Base-by-base conservation (phyloP, 73 alveolate species). In the Paramecium octaurelia region DNA sequence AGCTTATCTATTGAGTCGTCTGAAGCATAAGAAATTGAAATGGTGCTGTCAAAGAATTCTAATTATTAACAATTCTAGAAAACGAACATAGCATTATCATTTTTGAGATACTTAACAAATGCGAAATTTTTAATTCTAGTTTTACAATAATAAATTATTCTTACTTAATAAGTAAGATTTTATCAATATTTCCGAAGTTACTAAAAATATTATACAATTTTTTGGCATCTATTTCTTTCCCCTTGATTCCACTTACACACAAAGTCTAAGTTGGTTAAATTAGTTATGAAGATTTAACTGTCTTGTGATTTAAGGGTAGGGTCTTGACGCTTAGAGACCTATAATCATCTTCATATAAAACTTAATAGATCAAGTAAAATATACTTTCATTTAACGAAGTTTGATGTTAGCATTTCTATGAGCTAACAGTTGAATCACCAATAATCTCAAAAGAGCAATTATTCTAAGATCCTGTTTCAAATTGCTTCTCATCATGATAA, bases 1-100 rank as follows among this genome's bases (percentile, higher is more conserved):
- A 80, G 31, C 50, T 80, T 80, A 80, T 80, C 91, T 44, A 80
- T 80, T 10, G 91, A 59, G 31, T 80, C 91, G 4, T 80, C 91
- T 23, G 91, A 9, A 44, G 76, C 24, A 35, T 12, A 80, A 21
- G 46, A 14, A 23, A 80, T 27, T 23, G 70, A 10, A 64, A 80
- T 40, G 2, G 12, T 48, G 31, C 91, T 44, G 21, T 80, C 91
- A 18, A 80, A 46, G 75, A 80, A 46, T 42, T 42, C 29, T 27
- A 80, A 9, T 5, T 48, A 24, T 80, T 80, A 46, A 80, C 91
- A 80, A 24, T 80, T 80, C 57, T 80, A 80, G 48, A 18, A 80
- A 43, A 46, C 91, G 91, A 80, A 80, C 4, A 18, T 23, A 1
- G 91, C 36, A 46, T 80, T 38, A 23, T 80, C 91, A 23, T 44